These are phyloP conservation scores for Salvia rosmarinus DNA, from an alignment of 257 asterid species.

Conservation along the genomic window DNA sequence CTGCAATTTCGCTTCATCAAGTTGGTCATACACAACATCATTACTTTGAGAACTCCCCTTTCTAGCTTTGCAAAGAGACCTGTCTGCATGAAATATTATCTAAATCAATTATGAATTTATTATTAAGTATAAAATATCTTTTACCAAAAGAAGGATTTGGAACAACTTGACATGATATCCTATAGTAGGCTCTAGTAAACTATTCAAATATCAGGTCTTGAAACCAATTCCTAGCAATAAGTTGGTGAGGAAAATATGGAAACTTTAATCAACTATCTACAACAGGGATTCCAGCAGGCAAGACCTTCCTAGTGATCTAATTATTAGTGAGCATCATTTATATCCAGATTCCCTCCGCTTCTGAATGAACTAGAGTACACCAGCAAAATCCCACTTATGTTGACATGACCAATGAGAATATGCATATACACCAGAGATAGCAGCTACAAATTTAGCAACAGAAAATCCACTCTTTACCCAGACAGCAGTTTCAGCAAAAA, in stretches of 20 bases:
- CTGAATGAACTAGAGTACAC: background rate
- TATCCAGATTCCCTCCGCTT: conserved; percentile 15
- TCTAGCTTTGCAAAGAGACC: background rate
- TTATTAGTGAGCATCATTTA: background rate
- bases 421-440: background rate
- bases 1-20: background rate
- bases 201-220: background rate
- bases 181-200: background rate
- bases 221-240: background rate
- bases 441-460: background rate
- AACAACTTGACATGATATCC: conserved; percentile 4
- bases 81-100: background rate
- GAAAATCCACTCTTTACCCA: background rate
- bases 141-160: background rate
- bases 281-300: background rate
- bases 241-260: background rate
- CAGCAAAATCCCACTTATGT: conserved; percentile 12
- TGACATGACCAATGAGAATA: conserved; percentile 17
- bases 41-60: background rate
- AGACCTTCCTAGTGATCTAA: conserved; percentile 6
- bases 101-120: too few relatives aligned
- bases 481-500: conserved; percentile 8
- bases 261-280: background rate
- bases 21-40: background rate
- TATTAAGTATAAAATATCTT: background rate